Base-by-base conservation (phyloP, 352 stramenopile species). In the Globisporangium echinulatum region DNA sequence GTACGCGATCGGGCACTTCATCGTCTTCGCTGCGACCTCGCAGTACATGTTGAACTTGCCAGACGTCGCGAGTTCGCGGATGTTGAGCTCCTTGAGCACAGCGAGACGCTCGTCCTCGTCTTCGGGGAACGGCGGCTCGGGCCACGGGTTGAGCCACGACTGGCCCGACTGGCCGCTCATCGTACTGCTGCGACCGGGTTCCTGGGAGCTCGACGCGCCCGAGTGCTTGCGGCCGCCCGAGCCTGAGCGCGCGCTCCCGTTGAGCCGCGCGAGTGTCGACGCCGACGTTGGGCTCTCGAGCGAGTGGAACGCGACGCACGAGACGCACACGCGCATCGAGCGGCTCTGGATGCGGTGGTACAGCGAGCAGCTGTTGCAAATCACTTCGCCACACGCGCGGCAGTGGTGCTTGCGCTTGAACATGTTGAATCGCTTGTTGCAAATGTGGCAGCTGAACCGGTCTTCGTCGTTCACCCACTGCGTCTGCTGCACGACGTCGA, bases 341-440 rank as follows among this genome's bases (percentile, higher is more conserved):
- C 83, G 83, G 61, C 77, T 86, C 70, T 91, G 83, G 56, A 93
- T 89, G 42, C 81, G 81, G 58, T 93, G 83, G 59, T 93, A 90
- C 43, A 93, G 54, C 7, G 80, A 92, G 70, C 85, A 95, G 49
- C 67, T 78, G 49, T 88, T 88, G 75, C 85, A 95, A 60, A 95
- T 93, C 40, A 95, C 81, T 57, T 95, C 85, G 47, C 85, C 85
- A 38, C 85, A 95, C 0, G 83, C 77, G 55, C 85, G 73, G 58
- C 85, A 95, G 69, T 95, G 85, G 66, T 95, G 85, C 61, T 95
- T 95, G 58, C 81, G 85, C 61, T 90, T 87, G 60, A 95, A 93
- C 77, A 95, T 77, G 67, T 73, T 92, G 72, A 93, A 93, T 48
- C 83, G 83, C 67, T 91, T 92, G 72, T 89, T 91, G 67, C 85